Evolutionary conservation across 2,329 filamentous ascomycete genomes (phyloP).

Genomic region (Thielaviopsis punctulata): DNA sequence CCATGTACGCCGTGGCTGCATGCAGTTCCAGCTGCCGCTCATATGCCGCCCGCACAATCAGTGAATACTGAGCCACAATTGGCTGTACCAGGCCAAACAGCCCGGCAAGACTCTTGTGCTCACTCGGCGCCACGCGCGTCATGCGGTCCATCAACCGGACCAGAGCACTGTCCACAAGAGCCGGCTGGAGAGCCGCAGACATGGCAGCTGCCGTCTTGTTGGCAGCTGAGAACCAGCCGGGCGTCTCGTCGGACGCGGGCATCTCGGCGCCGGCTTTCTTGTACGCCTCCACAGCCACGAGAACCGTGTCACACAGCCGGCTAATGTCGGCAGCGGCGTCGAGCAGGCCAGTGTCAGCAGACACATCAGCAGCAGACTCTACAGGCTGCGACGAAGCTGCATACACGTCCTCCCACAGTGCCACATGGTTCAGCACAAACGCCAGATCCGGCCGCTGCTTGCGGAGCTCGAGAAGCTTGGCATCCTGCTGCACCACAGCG

Average conservation of each 20-base stretch:
- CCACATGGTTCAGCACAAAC: slow-evolving; percentile 53
- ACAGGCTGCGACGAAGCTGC: slow-evolving; percentile 15
- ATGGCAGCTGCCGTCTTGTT: slow-evolving; percentile 5
- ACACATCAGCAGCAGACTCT: slow-evolving; percentile 4
- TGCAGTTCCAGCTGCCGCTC: slow-evolving; percentile 47
- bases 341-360: slow-evolving; percentile 17
- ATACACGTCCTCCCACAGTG: slow-evolving; percentile 20
- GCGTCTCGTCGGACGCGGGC: slow-evolving; percentile 42
- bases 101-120: neutral
- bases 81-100: slow-evolving; percentile 48
- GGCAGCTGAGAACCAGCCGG: slow-evolving; percentile 31
- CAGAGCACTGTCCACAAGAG: slow-evolving; percentile 18
- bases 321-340: slow-evolving; percentile 42
- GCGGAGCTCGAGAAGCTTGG: slow-evolving; percentile 25
- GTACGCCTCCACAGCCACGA: slow-evolving; percentile 64
- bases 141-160: slow-evolving; percentile 23
- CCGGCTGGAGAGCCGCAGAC: slow-evolving; percentile 9
- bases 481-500: slow-evolving; percentile 19
- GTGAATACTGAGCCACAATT: slow-evolving; percentile 56
- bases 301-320: slow-evolving; percentile 52
- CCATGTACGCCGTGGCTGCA: slow-evolving; percentile 52
- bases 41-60: slow-evolving; percentile 41
- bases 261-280: slow-evolving; percentile 36
- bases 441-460: slow-evolving; percentile 35
- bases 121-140: neutral